A percentile compares a stretch with the other conserved stretches of the same genome.
These are phyloP conservation scores for Trichoderma sp. DNA, from an alignment of 2,329 filamentous ascomycete genomes.

Conservation along the genomic window DNA sequence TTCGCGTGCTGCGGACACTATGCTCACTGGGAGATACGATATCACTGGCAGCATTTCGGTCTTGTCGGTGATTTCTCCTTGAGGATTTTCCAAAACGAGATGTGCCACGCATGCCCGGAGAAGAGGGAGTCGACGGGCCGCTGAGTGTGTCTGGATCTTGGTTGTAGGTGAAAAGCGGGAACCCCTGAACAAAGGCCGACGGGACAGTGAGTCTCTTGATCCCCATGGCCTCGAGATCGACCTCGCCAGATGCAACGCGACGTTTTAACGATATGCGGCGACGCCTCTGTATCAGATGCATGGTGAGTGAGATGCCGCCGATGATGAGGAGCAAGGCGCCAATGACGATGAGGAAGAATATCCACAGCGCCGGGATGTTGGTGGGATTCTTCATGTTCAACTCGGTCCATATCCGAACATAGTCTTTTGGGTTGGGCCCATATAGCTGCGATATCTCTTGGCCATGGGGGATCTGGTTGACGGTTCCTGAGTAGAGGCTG, in stretches of 20 bases:
- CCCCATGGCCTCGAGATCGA: conserved; percentile 81
- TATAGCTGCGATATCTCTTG: conserved; percentile 54
- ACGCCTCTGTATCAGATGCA: conserved; percentile 73
- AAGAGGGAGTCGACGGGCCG: conserved; percentile 37
- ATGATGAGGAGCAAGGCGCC: conserved; percentile 69
- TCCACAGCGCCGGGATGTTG: conserved; percentile 72
- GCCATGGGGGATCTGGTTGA: conserved; percentile 59
- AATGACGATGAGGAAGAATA: conserved; percentile 69
- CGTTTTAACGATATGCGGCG: conserved; percentile 65
- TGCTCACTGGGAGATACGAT: conserved; percentile 24
- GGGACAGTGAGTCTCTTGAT: conserved; percentile 81
- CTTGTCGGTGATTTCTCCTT: conserved; percentile 31
- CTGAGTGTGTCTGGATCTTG: conserved; percentile 46
- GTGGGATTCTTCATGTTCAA: conserved; percentile 46
- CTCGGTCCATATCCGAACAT: conserved; percentile 58
- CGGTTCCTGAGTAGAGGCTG: conserved; percentile 72
- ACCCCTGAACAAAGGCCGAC: conserved; percentile 62
- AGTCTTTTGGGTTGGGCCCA: conserved; percentile 54
- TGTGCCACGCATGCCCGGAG: conserved; percentile 28
- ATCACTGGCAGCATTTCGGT: conserved; percentile 31
- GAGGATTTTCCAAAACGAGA: conserved; percentile 31
- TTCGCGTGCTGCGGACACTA: conserved; percentile 26
- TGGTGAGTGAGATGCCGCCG: conserved; percentile 61
- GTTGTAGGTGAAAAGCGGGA: conserved; percentile 77
- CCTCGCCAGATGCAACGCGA: conserved; percentile 72